phyloP scores from a whole-genome alignment of 495 filamentous ascomycete species.

The Poronia punctata region DNA sequence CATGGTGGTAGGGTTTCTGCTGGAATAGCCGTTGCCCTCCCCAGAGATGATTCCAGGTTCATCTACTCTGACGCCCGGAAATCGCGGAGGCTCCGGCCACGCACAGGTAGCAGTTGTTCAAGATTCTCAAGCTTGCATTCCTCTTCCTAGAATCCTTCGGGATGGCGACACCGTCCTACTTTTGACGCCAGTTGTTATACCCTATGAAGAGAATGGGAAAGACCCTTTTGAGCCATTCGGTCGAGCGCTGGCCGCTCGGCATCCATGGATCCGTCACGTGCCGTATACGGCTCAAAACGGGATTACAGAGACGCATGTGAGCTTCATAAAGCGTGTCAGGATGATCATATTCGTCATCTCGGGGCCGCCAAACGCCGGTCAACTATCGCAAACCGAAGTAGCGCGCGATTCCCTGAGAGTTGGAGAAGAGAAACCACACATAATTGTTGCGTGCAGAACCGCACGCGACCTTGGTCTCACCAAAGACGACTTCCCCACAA shows the following conservation, averaged over 20 bases:
- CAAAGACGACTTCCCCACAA: constrained; percentile 37
- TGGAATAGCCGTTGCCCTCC: constrained; percentile 9
- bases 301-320: constrained; percentile 52
- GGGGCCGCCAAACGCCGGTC: constrained; percentile 27
- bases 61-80: constrained; percentile 9
- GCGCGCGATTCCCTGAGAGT: constrained; percentile 35
- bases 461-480: constrained; percentile 27
- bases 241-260: constrained; percentile 44
- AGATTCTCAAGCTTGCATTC: constrained; percentile 33
- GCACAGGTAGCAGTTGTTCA: constrained; percentile 19
- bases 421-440: constrained; percentile 43
- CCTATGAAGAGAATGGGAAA: constrained; percentile 31
- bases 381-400: constrained; percentile 34
- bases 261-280: constrained; percentile 52
- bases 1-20: constrained; percentile 10
- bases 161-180: constrained; percentile 49
- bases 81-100: constrained; percentile 11
- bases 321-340: constrained; percentile 50
- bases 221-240: constrained; percentile 59
- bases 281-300: constrained; percentile 51
- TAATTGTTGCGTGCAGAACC: constrained; percentile 43
- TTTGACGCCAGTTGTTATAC: constrained; percentile 51
- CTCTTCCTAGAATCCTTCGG: constrained; percentile 32
- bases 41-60: constrained; percentile 14
- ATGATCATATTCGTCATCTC: constrained; percentile 49